Evolutionary conservation across 2,329 filamentous ascomycete genomes (phyloP), one percentile per base, ranked within the genome.

Genomic region (Stemphylium lycopersici): DNA sequence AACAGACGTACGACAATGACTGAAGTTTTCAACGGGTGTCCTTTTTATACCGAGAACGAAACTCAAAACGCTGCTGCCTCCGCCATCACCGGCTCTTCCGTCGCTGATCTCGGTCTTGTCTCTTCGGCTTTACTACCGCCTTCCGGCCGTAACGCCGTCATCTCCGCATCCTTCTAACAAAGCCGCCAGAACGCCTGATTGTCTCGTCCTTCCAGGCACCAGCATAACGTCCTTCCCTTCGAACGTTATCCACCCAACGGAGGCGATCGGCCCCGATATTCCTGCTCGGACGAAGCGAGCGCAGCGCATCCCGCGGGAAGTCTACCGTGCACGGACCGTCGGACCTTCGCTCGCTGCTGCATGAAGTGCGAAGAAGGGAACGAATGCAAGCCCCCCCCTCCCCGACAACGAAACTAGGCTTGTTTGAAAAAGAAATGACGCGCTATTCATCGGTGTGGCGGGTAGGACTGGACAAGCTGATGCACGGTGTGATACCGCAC

Each of bases 161-260:
- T 29, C 16, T 42, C 47, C 39, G 47, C 31, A 26, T 20, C 15
- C 16, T n/a, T 20, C 33, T n/a, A 36, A 7, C 15, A 13, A 20
- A 11, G 33, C 18, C 11, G 13, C 20, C 13, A 22, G 38, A n/a
- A 10, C 22, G 22, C 22, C 22, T 16, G 20, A 10, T 40, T 29
- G 3, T 48, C 26, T 13, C 18, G 15, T 29, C 12, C 24, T 20
- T n/a, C 22, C 32, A 52, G 49, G 49, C 49, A 52, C n/a, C 43
- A 48, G 22, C n/a, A 48, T 52, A 37, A 41, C 22, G 3, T n/a
- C 20, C n/a, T 26, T 24, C 8, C 24, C 24, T 4, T 4, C 3
- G 7, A 3, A 26, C 7, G 26, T 10, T 11, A 11, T 29, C 10
- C 26, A 10, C 10, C 8, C 26, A 29, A 10, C 20, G 32, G 42